Evolutionary conservation across 805 yeast species (phyloP), one percentile per base, ranked within the genome.

Genomic region (Candida maesae): DNA sequence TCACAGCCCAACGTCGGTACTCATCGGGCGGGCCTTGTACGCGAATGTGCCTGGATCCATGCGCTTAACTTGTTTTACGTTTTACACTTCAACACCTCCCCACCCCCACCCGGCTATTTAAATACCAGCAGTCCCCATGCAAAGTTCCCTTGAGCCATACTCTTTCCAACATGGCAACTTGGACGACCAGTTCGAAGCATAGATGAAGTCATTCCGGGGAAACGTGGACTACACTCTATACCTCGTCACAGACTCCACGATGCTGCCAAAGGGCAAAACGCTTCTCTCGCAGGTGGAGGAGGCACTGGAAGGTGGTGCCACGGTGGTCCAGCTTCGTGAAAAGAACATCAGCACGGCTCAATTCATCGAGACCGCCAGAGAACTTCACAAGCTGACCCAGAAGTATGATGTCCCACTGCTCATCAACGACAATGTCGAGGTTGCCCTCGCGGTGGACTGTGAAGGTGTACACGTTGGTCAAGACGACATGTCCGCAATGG

Each of bases 381-480:
- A 63, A 28, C 74, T 89, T 16, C 87, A 83, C 47, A 65, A 67
- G 37, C 49, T 89, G 35, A 86, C 96, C 26, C 64, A 67, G 27
- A 57, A 64, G 20, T 74, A 69, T 30, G 71, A 74, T 0, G 78
- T 90, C 7, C 96, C 96, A 0, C 66, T 89, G 49, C 76, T 89
- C 25, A 88, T 89, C 55, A 87, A 89, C 51, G 96, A 89, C 55
- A 66, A 96, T 38, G 73, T 87, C 3, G 97, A 89, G 56, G 87
- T 90, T 11, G 96, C 96, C 0, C 64, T 90, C 33, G 96, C 96
- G 0, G 71, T 87, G 41, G 93, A 76, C 51, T 95, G 95, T 2
- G 96, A 87, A 48, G 95, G 95, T 26, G 82, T 90, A 8, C 97
- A 89, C 65, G 86, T 89, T 16, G 97, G 97, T 1, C 96, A 89